These are phyloP conservation scores for Omphalea diandra DNA, from an alignment of 441 rosid genomes.

Conservation along the genomic window DNA sequence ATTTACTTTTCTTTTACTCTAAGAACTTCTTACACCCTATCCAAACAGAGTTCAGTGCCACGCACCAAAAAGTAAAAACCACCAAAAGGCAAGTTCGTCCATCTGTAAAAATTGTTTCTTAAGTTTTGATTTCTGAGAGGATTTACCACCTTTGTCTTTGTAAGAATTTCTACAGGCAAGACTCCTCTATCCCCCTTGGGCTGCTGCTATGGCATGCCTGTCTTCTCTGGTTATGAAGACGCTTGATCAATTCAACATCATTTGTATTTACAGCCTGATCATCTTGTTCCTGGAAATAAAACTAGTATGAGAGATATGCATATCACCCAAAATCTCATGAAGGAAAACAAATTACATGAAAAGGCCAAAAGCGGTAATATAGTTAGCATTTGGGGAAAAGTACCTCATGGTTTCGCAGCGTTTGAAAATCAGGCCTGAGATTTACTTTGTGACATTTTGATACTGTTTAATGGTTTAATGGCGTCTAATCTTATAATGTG, in stretches of 20 bases:
- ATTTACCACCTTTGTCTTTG: conserved; percentile 85
- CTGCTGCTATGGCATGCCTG: conserved; percentile 63
- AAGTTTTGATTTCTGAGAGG: conserved; percentile 49
- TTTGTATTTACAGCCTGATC: conserved; percentile 25
- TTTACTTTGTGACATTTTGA: too few species aligned
- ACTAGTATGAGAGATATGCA: conserved; percentile 6
- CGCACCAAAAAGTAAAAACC: too few species aligned
- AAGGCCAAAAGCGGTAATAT: not conserved
- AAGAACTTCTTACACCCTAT: too few species aligned
- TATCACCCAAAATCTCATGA: not conserved
- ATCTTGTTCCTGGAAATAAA: conserved; percentile 41
- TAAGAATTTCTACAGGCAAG: conserved; percentile 70
- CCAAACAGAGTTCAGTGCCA: too few species aligned
- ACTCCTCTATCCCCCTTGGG: conserved; percentile 52
- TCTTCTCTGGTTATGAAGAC: conserved; percentile 72
- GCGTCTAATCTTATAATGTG: too few species aligned
- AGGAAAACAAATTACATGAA: not conserved
- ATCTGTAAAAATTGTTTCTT: conserved; percentile 51
- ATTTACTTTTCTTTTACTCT: too few species aligned
- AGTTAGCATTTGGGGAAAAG: too few species aligned
- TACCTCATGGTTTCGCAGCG: too few species aligned
- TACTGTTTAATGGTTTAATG: too few species aligned
- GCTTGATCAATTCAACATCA: conserved; percentile 53
- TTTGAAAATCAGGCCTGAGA: too few species aligned
- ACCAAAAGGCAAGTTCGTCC: too few species aligned